Evolutionary conservation across 768 basidiomycete species (phyloP).

Genomic region (Lactarius quietus): DNA sequence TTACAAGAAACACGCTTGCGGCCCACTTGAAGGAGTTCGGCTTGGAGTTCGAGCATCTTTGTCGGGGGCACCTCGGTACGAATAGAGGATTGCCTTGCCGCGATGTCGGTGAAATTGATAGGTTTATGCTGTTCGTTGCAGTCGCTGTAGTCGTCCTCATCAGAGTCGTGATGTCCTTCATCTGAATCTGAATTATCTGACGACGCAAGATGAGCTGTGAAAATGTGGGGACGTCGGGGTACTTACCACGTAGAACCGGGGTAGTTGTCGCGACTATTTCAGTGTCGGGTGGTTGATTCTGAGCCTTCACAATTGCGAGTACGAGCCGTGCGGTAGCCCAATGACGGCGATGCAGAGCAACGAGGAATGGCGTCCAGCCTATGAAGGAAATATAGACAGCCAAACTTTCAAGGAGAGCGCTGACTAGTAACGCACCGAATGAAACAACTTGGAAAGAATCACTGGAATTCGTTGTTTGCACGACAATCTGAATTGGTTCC

Average conservation of each 20-base stretch:
- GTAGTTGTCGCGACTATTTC: constrained; percentile 30
- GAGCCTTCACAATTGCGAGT: constrained; percentile 53
- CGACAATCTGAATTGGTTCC: constrained; percentile 44
- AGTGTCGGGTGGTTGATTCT: constrained; percentile 42
- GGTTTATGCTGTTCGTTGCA: constrained; percentile 42
- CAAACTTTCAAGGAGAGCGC: neutral
- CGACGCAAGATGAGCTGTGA: neutral
- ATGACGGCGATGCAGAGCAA: constrained; percentile 45
- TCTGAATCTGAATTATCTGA: constrained; percentile 15
- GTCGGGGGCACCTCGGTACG: constrained; percentile 40
- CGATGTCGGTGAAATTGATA: constrained; percentile 51
- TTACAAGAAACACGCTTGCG: constrained; percentile 18
- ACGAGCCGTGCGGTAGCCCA: constrained; percentile 60
- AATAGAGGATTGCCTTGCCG: constrained; percentile 45
- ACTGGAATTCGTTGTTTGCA: constrained; percentile 30
- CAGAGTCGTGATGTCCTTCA: constrained; percentile 34
- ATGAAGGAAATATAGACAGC: neutral
- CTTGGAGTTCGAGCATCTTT: constrained; percentile 33
- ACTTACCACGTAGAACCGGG: constrained; percentile 22
- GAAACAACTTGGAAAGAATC: constrained; percentile 12
- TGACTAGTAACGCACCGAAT: constrained; percentile 14
- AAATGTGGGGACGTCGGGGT: constrained; percentile 32
- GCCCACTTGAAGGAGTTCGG: constrained; percentile 4
- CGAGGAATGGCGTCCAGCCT: constrained; percentile 50
- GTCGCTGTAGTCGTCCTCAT: constrained; percentile 28